phyloP scores from a whole-genome alignment of 768 basidiomycete species.

The Auriscalpium microsporum region DNA sequence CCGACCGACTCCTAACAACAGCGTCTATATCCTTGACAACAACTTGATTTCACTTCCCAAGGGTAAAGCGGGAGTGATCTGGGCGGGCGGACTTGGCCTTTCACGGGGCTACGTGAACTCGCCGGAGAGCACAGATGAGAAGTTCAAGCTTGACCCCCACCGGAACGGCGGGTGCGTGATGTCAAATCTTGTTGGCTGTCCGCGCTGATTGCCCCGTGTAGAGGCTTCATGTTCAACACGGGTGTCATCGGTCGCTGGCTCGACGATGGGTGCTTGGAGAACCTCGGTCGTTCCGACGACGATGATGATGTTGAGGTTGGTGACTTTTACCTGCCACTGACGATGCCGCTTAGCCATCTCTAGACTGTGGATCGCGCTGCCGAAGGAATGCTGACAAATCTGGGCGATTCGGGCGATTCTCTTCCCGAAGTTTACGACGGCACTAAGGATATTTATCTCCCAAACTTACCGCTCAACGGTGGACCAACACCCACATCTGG shows the following conservation, averaged over 20 bases:
- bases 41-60: conserved; percentile 24
- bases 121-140: conserved; percentile 44
- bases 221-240: conserved; percentile 50
- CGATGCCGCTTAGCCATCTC: too few relatives aligned
- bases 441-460: too few relatives aligned
- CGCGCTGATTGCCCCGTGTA: conserved; percentile 19
- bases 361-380: too few relatives aligned
- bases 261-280: conserved; percentile 44
- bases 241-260: conserved; percentile 53
- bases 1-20: conserved; percentile 46
- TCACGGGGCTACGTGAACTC: conserved; percentile 48
- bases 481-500: too few relatives aligned
- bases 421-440: too few relatives aligned
- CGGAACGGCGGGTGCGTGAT: conserved; percentile 34
- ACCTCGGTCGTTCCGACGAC: conserved; percentile 52
- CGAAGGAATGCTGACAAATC: too few relatives aligned
- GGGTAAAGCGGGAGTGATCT: conserved; percentile 39
- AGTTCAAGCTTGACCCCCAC: conserved; percentile 45
- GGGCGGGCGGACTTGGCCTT: conserved; percentile 56
- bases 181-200: neutral
- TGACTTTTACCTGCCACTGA: too few relatives aligned
- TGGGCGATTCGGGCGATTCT: too few relatives aligned
- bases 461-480: too few relatives aligned
- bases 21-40: conserved; percentile 30
- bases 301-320: conserved; percentile 29